Evolutionary conservation across 768 basidiomycete species (phyloP), one percentile per base, ranked within the genome.

Genomic region (Sporobolomyces roseus): DNA sequence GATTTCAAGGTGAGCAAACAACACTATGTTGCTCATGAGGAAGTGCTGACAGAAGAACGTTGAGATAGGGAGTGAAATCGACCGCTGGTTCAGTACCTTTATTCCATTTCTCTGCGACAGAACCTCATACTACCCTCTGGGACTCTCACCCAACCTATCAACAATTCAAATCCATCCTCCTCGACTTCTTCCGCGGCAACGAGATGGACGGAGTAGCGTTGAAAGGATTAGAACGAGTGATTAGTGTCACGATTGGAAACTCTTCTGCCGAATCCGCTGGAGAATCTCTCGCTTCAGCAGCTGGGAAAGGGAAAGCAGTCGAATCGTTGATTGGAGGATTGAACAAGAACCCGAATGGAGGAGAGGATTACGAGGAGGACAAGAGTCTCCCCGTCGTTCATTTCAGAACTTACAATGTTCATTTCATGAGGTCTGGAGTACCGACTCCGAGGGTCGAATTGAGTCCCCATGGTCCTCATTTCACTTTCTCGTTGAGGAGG

Each of bases 131-230:
- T 1, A 90, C 91, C 69, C 83, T 97, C 14, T 99, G 98, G 79
- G 92, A 94, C 74, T 87, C 90, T 1, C 92, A 98, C 78, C 92
- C 94, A 2, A 87, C 91, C 16, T 93, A 89, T 78, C 81, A 87
- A 10, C 93, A 93, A 76, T 83, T 97, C 73, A 98, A 96, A 81
- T 93, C 91, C 2, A 82, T 94, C 77, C 84, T 98, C 14, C 83
- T 97, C 75, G 86, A 88, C 76, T 85, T 99, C 71, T 98, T 94
- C 84, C 90, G 90, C 78, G 82, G 81, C 16, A 88, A 93, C 79
- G 85, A 83, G 46, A 84, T 93, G 72, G 88, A 91, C 66, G 85
- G 86, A 38, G 86, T 99, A 75, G 88, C 86, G 77, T 84, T 97
- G 3, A 81, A 87, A 10, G 92, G 92, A 7, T 80, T 94, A 65